Percentiles rank a stretch among this genome's conserved stretches.
phyloP scores from a whole-genome alignment of 75 land plant species.

The Picea glauca region DNA sequence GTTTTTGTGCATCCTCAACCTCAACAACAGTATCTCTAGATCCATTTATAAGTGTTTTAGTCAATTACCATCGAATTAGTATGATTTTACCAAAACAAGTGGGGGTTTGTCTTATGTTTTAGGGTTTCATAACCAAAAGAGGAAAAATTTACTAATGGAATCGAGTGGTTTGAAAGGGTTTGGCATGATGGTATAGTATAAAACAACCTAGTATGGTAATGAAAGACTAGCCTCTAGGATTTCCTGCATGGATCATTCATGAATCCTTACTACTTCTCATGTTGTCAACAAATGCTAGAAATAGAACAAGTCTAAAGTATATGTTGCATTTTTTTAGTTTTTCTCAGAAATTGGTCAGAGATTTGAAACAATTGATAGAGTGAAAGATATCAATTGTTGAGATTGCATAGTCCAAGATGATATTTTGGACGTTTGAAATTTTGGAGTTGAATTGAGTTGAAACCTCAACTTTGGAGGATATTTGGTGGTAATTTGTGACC shows the following conservation, averaged over 20 bases:
- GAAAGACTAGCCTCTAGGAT: conserved; percentile 6
- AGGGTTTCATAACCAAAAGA: conserved; percentile 2
- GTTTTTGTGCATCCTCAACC: neutral
- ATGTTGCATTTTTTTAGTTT: too few relatives aligned
- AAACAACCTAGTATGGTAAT: neutral
- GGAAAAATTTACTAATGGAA: conserved; percentile 1
- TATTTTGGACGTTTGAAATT: too few relatives aligned
- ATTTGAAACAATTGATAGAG: too few relatives aligned
- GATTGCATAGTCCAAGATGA: too few relatives aligned
- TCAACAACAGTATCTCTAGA: neutral
- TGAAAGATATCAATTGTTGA: too few relatives aligned
- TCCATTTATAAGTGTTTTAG: too few relatives aligned
- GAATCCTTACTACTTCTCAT: neutral
- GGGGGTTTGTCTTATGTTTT: neutral
- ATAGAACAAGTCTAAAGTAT: neutral
- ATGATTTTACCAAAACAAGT: conserved; percentile 8
- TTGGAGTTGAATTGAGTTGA: too few relatives aligned
- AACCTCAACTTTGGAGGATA: too few relatives aligned
- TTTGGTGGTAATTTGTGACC: too few relatives aligned
- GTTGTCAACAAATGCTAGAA: neutral
- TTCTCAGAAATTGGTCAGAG: too few relatives aligned
- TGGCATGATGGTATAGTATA: neutral
- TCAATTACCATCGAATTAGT: neutral
- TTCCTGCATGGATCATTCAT: conserved; percentile 2
- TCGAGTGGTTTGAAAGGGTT: neutral